phyloP scores from a whole-genome alignment of 1,284 basidiomycete genomes.

The Porphyrellus sp. region DNA sequence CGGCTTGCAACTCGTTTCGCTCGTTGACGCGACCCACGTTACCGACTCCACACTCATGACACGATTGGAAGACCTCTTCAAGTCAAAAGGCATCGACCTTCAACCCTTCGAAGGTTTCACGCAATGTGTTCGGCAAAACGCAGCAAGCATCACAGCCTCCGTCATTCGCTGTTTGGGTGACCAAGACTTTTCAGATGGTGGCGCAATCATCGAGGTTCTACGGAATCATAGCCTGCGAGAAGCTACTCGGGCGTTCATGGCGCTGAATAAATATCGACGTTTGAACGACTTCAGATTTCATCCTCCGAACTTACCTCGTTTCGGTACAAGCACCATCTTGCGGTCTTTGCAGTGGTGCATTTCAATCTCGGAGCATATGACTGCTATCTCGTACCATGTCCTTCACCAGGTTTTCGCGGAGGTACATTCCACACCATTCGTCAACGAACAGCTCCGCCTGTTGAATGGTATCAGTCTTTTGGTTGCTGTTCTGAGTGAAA shows the following conservation, averaged over 20 bases:
- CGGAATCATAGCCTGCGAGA: constrained; percentile 32
- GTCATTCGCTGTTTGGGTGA: constrained; percentile 62
- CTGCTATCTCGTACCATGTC: constrained; percentile 70
- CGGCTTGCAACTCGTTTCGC: constrained; percentile 56
- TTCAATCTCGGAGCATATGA: constrained; percentile 38
- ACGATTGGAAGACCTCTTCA: constrained; percentile 41
- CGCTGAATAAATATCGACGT: constrained; percentile 50
- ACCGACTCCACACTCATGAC: constrained; percentile 11
- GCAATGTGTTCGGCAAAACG: constrained; percentile 41
- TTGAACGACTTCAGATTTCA: constrained; percentile 51
- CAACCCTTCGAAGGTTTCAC: constrained; percentile 38
- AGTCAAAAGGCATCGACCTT: constrained; percentile 33
- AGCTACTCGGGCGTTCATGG: constrained; percentile 43
- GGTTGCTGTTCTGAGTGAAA: constrained; percentile 55
- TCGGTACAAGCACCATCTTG: constrained; percentile 48
- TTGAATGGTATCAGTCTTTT: constrained; percentile 74
- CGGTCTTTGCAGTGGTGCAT: constrained; percentile 59
- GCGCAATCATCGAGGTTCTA: constrained; percentile 49
- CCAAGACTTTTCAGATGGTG: constrained; percentile 47
- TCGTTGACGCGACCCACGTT: constrained; percentile 37
- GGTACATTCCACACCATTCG: constrained; percentile 67
- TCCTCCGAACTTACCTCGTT: constrained; percentile 60
- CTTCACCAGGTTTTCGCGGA: constrained; percentile 70
- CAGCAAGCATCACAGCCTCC: constrained; percentile 54
- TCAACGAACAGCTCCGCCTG: constrained; percentile 83